Conservation (phyloP, 1,284 basidiomycete species). For the Fomitopsis palustris region DNA sequence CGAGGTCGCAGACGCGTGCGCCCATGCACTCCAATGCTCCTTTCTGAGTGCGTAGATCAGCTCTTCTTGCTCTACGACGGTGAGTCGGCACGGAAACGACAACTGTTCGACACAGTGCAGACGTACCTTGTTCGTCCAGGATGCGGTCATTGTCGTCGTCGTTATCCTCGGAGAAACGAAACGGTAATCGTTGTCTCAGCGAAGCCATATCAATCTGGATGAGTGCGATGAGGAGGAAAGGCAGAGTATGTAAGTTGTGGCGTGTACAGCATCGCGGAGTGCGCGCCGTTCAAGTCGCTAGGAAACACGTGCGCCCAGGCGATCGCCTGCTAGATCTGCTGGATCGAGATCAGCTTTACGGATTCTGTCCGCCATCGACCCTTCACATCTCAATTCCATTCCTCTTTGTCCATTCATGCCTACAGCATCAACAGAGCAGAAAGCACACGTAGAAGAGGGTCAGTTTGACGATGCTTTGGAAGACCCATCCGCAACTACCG, state of each 20-base stretch:
- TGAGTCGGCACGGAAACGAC: neutral
- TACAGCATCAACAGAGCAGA: neutral
- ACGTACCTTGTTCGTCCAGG: slow-evolving; percentile 30
- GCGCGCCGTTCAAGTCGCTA: neutral
- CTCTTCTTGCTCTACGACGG: slow-evolving; percentile 26
- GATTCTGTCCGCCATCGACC: neutral
- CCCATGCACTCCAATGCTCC: slow-evolving; percentile 16
- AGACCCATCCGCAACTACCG: slow-evolving; percentile 9
- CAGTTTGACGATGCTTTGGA: slow-evolving; percentile 30
- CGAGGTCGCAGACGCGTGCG: slow-evolving; percentile 12
- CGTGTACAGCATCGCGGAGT: neutral
- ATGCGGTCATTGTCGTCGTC: slow-evolving; percentile 17
- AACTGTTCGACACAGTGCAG: neutral
- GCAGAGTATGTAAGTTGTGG: neutral
- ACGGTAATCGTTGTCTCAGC: slow-evolving; percentile 24
- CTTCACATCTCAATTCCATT: neutral
- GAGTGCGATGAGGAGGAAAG: too few species aligned
- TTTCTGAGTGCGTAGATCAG: slow-evolving; percentile 22
- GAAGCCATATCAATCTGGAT: slow-evolving; percentile 9
- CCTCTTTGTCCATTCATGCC: neutral
- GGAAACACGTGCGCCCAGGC: neutral
- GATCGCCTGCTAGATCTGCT: neutral
- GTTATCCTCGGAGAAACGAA: slow-evolving; percentile 20
- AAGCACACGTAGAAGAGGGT: slow-evolving; percentile 18
- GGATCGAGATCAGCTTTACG: neutral